These are phyloP conservation scores for Malus hybrid DNA, from an alignment of 331 rosid species.

Conservation along the genomic window DNA sequence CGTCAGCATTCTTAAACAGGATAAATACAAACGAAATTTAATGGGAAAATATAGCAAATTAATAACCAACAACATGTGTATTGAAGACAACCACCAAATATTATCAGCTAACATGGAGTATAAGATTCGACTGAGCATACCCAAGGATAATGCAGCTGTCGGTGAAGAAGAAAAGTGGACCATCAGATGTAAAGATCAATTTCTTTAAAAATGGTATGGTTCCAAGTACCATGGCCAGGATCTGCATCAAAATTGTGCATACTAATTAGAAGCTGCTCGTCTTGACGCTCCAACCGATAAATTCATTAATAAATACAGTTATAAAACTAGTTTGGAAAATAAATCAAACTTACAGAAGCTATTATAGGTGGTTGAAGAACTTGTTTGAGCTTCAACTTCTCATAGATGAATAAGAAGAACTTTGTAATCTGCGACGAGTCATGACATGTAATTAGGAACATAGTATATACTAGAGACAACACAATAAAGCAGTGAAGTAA, in stretches of 20 bases:
- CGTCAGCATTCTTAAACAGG: not conserved
- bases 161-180: slow-evolving; percentile 89
- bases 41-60: too few species aligned
- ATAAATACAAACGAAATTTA: not conserved
- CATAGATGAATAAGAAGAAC: slow-evolving; percentile 33
- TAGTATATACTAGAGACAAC: not conserved
- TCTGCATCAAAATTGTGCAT: slow-evolving; percentile 34
- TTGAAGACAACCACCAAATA: slow-evolving; percentile 7
- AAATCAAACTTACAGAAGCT: slow-evolving; percentile 75
- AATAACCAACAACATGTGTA: too few species aligned
- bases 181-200: slow-evolving; percentile 63
- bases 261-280: not conserved
- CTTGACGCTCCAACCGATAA: not conserved
- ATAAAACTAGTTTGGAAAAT: not conserved
- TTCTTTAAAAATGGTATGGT: slow-evolving; percentile 62
- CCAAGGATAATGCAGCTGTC: slow-evolving; percentile 98
- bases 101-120: not conserved
- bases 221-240: slow-evolving; percentile 86
- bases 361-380: slow-evolving; percentile 91
- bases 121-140: slow-evolving; percentile 39
- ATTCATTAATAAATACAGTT: not conserved
- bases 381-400: slow-evolving; percentile 87
- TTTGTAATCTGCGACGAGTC: slow-evolving; percentile 50
- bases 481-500: not conserved
- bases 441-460: slow-evolving; percentile 10